phyloP scores from a whole-genome alignment of 78 protist genomes.

The Dictyostelium capitatum region DNA sequence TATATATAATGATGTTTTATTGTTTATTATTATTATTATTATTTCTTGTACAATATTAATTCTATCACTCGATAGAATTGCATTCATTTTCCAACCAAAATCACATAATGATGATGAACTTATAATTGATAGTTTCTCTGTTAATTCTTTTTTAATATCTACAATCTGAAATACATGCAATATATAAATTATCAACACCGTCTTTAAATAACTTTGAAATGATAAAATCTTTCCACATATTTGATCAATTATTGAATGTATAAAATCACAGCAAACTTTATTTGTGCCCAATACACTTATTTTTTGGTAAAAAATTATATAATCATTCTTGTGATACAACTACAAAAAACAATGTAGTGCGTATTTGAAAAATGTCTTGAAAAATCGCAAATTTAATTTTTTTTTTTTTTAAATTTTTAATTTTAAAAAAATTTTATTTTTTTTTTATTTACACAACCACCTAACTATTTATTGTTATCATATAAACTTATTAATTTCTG shows the following conservation, averaged over 20 bases:
- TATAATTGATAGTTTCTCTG: constrained; percentile 53
- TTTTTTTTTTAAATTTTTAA: no score
- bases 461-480: no score
- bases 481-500: no score
- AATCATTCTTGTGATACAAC: constrained; percentile 43
- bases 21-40: neutral
- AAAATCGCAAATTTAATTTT: no score
- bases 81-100: constrained; percentile 79
- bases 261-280: neutral
- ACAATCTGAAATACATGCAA: constrained; percentile 16
- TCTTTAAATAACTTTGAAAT: constrained; percentile 20
- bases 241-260: constrained; percentile 46
- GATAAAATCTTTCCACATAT: constrained; percentile 34
- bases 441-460: neutral
- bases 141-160: constrained; percentile 74
- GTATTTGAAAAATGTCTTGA: no score
- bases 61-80: constrained; percentile 68
- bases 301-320: constrained; percentile 19
- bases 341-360: no score
- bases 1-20: neutral
- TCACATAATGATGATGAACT: constrained; percentile 49
- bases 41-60: constrained; percentile 65
- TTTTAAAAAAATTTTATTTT: no score
- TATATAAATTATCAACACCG: neutral
- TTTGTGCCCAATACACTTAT: neutral